Base-by-base conservation (phyloP, 2,329 filamentous ascomycete genomes). In the Periconia digitata region DNA sequence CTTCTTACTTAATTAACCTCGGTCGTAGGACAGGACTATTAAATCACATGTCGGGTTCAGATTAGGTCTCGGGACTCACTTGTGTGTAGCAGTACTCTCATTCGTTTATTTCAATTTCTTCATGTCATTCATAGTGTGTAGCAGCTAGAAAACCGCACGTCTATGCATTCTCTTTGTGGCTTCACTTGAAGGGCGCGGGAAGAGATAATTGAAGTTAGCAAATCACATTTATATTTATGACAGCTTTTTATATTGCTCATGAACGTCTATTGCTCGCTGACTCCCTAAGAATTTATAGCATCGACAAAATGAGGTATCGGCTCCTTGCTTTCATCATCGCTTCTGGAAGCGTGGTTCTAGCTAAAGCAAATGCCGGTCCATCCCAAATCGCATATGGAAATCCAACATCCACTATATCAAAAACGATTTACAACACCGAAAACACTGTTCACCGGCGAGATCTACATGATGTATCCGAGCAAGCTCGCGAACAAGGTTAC, bases 361-460 rank as follows among this genome's bases (percentile, higher is more conserved):
- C 41, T 38, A 35, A 51, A 15, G 7, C 36, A 17, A 16, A 27
- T 22, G 22, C 21, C 20, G 16, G 7, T n/a, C 6, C 10, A 24
- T 16, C 18, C 39, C 2, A 40, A 3, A 18, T n/a, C 38, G 15
- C 39, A 20, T n/a, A n/a, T n/a, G n/a, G n/a, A n/a, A n/a, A n/a
- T n/a, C n/a, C n/a, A n/a, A n/a, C n/a, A n/a, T n/a, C n/a, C n/a
- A n/a, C n/a, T n/a, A n/a, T n/a, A 8, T 36, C 35, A 10, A 48
- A 46, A n/a, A 40, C 49, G 7, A 43, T 48, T 15, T 24, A 42
- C 13, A 16, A 36, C 6, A 51, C 38, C 16, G 36, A 38, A 23
- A 40, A n/a, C 38, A 16, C 21, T 16, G 10, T 24, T 22, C 6
- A 20, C 3, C 7, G 10, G 10, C 37, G 37, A 17, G 37, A 39